Conservation (phyloP, 495 filamentous ascomycete species). For the Penicillium cinerascens region DNA sequence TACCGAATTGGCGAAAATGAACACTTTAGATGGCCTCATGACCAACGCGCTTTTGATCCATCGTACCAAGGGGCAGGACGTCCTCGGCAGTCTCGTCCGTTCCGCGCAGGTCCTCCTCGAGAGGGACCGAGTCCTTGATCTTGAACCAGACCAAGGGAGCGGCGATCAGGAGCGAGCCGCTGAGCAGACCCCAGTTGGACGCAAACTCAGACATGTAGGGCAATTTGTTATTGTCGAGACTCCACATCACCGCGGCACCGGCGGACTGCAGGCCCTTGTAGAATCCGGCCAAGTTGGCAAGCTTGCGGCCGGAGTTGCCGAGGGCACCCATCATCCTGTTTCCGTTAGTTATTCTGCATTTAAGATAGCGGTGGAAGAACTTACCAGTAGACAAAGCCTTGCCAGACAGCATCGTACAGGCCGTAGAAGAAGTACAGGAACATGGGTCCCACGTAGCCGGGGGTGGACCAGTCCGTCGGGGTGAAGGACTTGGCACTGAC, state of each 20-base stretch:
- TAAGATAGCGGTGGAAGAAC: conserved; percentile 12
- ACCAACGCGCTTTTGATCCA: conserved; percentile 14
- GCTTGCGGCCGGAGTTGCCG: conserved; percentile 83
- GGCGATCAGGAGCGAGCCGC: conserved; percentile 63
- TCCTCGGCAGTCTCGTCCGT: conserved; percentile 72
- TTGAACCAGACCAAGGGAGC: conserved; percentile 68
- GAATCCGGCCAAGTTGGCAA: conserved; percentile 86
- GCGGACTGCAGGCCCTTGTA: conserved; percentile 92
- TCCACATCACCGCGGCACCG: conserved; percentile 76
- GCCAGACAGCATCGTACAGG: conserved; percentile 51
- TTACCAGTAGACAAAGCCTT: conserved; percentile 81
- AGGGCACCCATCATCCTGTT: conserved; percentile 79
- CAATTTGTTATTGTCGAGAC: conserved; percentile 59
- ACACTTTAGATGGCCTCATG: conserved; percentile 7
- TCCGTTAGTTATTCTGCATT: neutral
- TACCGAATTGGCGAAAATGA: no score
- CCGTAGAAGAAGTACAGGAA: conserved; percentile 56
- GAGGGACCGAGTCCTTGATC: conserved; percentile 63
- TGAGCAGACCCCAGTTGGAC: conserved; percentile 63
- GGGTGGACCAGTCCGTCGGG: conserved; percentile 37
- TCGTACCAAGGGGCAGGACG: conserved; percentile 38
- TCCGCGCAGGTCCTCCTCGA: conserved; percentile 73
- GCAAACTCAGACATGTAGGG: conserved; percentile 54
- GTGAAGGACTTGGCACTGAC: conserved; percentile 16
- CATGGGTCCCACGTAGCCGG: conserved; percentile 46